Evolutionary conservation across 305 asterid species (phyloP), one percentile per base, ranked within the genome.

Genomic region (Salvia sclarea): DNA sequence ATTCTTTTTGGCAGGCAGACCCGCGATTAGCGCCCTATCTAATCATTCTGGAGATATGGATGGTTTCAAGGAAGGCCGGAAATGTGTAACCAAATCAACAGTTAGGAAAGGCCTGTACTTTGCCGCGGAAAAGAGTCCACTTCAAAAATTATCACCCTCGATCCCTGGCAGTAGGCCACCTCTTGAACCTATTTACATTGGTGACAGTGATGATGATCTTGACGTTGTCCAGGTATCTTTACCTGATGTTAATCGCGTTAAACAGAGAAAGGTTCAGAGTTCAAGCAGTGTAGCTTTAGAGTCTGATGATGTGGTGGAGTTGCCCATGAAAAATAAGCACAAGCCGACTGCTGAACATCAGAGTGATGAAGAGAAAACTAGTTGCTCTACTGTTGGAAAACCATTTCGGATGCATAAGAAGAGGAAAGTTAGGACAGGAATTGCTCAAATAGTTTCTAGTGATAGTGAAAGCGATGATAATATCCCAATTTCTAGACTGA

Each of bases 381-480:
- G 40, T 48, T 43, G 49, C 77, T 55, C 61, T 35, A 57, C 45
- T 33, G 58, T 35, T 22, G 64, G 49, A 43, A 30, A 21, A 3
- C 71, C 74, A 12, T 41, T 28, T 59, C 35, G 75, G 22, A 63
- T 64, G 45, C 48, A 72, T 35, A 77, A 69, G 76, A 80, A 81
- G 75, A 81, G 72, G 70, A 79, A 75, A 81, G 74, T 85, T 52
- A 72, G 79, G 61, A 79, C 62, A 71, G 75, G 78, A 78, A 84
- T 80, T 59, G 68, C 77, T 18, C 77, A 69, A 21, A 25, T 79
- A 4, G 76, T 88, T 66, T 52, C 54, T 10, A 84, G 88, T 58
- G 95, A 85, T 30, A 78, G 80, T 69, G 89, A 79, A 63, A 79
- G 78, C 49, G 81, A 79, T 64, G 93, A 84, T 40, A 14, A 72